Conservation (phyloP, 78 protist species). For the Monosiga brevicollis region DNA sequence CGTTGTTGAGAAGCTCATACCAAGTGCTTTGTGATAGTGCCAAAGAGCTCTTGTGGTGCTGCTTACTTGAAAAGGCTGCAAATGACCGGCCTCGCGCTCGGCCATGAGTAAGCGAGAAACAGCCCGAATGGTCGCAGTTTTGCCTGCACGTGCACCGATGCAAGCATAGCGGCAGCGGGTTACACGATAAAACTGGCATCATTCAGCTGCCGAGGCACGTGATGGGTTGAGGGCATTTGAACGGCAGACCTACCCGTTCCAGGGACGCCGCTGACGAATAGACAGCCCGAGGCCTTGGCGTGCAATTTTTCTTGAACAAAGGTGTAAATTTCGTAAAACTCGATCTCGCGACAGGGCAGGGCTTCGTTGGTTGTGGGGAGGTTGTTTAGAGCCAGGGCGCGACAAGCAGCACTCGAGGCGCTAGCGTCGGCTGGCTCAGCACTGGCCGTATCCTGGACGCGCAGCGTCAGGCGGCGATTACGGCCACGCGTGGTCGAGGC, state of each 20-base stretch:
- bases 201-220: too few relatives aligned
- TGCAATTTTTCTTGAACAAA: neutral
- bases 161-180: neutral
- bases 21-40: too few relatives aligned
- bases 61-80: too few relatives aligned
- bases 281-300: neutral
- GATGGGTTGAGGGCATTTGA: neutral
- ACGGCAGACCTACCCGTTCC: neutral
- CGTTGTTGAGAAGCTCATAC: too few relatives aligned
- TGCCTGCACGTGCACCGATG: conserved; percentile 9
- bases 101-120: too few relatives aligned
- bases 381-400: neutral
- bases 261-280: neutral
- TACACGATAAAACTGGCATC: neutral
- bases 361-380: neutral
- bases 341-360: conserved; percentile 5
- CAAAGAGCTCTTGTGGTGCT: too few relatives aligned
- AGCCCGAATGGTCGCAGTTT: conserved; percentile 43
- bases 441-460: neutral
- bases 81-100: too few relatives aligned
- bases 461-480: neutral
- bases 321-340: neutral
- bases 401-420: neutral
- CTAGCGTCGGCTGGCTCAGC: neutral
- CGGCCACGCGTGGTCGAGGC: neutral